Evolutionary conservation across 2,329 filamentous ascomycete genomes (phyloP).

Genomic region (Helicocarpus griseus): DNA sequence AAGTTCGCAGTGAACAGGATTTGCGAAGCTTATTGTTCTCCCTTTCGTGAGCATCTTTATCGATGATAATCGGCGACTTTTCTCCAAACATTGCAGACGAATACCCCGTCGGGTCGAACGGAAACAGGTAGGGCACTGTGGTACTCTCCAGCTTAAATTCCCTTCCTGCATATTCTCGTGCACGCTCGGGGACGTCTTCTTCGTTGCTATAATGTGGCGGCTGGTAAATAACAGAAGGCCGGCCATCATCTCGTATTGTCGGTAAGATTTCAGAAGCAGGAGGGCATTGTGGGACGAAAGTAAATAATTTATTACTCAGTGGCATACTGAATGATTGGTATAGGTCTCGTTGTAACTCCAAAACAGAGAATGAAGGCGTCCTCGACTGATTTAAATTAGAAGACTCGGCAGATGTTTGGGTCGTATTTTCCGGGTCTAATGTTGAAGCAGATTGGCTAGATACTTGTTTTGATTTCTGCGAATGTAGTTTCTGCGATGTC

Average conservation of each 20-base stretch:
- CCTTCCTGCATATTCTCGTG: conserved; percentile 75
- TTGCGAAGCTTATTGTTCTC: conserved; percentile 44
- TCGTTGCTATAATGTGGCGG: conserved; percentile 80
- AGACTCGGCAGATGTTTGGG: background rate
- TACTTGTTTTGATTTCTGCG: background rate
- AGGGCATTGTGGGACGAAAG: conserved; percentile 19
- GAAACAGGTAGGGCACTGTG: conserved; percentile 67
- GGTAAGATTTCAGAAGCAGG: conserved; percentile 38
- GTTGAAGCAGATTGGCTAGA: background rate
- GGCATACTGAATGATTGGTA: conserved; percentile 23
- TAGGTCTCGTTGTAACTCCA: conserved; percentile 14
- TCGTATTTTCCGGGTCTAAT: background rate
- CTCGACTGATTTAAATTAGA: background rate
- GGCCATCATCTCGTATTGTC: conserved; percentile 47
- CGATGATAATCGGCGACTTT: conserved; percentile 37
- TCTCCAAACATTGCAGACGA: conserved; percentile 49
- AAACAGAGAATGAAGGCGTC: conserved; percentile 12
- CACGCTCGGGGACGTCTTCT: conserved; percentile 65
- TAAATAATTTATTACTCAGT: conserved; percentile 14
- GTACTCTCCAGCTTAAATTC: conserved; percentile 71
- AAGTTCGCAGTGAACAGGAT: conserved; percentile 55
- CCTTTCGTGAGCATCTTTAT: conserved; percentile 44
- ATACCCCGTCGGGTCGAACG: conserved; percentile 58
- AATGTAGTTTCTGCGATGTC: conserved; percentile 20
- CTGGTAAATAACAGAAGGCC: conserved; percentile 67